Evolutionary conservation across 108 stramenopile genomes (phyloP), one percentile per base, ranked within the genome.

Genomic region (Nannochloropsis oceanica): DNA sequence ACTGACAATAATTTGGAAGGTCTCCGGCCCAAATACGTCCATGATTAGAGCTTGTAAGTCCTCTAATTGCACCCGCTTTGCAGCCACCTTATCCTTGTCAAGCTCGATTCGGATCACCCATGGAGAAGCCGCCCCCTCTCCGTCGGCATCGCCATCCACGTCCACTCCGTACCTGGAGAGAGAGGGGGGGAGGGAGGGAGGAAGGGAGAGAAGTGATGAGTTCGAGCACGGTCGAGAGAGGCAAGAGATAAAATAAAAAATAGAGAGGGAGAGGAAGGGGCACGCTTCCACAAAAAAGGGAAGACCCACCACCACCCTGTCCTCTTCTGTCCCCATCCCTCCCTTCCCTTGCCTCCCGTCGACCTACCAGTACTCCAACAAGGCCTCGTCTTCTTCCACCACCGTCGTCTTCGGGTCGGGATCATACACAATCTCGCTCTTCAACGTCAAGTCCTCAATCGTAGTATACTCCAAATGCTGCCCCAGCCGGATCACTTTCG

Each of bases 101-200:
- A 98, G 93, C 83, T 95, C 96, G 84, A 99, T 94, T 43, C 98
- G 95, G 79, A 99, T 92, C 24, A 98, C 94, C 98, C 98, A 99
- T 20, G 98, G 97, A 73, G 59, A 73, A 9, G 59, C 59, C 22
- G 59, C 59, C 18, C 59, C 59, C 8, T 73, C 59, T 73, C 59
- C 59, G 22, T 73, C 59, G 1, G 59, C 59, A 7, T 73, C 59
- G 22, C 59, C 59, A 10, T 73, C 59, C 59, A 73, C 59, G 59
- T 73, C 59, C 59, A 73, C 59, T 7, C 59, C 59, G n/a, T 73
- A 73, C 59, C 59, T 73, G 59, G 22, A 73, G 22, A 73, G n/a
- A 18, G 59, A 73, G 59, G 59, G n/a, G 10, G 0, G 59, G 2
- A 73, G 59, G 59, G 59, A 73, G n/a, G 59, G 59, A 73, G 59